These are phyloP conservation scores for Tolypocladium inflatum DNA, from an alignment of 2,329 filamentous ascomycete genomes.

Conservation along the genomic window DNA sequence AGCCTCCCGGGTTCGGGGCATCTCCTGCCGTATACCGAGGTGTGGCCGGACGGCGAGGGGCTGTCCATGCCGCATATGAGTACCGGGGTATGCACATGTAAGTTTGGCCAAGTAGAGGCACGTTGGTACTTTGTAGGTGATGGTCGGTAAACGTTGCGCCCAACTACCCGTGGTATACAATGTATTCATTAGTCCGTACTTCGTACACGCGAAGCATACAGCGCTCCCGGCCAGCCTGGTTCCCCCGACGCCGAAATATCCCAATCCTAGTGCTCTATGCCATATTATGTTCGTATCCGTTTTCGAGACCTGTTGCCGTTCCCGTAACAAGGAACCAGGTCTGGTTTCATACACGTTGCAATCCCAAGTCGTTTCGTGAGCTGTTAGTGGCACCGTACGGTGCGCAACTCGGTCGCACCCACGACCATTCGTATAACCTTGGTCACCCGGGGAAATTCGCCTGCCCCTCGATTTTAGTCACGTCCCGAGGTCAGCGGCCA, in stretches of 20 bases:
- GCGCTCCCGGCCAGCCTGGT: neutral
- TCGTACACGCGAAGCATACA: neutral
- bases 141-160: neutral
- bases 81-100: neutral
- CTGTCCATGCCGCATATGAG: neutral
- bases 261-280: neutral
- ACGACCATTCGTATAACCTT: neutral
- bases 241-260: neutral
- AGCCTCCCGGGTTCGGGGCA: neutral
- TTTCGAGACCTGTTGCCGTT: neutral
- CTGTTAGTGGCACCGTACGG: neutral
- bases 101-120: neutral
- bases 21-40: too few relatives aligned
- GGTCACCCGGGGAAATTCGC: neutral
- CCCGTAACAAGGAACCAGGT: neutral
- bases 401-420: neutral
- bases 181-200: too few relatives aligned
- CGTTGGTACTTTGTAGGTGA: neutral
- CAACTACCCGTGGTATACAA: neutral
- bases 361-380: neutral
- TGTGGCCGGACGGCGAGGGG: too few relatives aligned
- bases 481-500: neutral
- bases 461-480: neutral
- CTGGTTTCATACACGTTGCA: neutral
- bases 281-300: neutral